A percentile compares a stretch with the other conserved stretches of the same genome.
Evolutionary conservation across 352 stramenopile genomes (phyloP).

Genomic region (Pythium rishiriense): DNA sequence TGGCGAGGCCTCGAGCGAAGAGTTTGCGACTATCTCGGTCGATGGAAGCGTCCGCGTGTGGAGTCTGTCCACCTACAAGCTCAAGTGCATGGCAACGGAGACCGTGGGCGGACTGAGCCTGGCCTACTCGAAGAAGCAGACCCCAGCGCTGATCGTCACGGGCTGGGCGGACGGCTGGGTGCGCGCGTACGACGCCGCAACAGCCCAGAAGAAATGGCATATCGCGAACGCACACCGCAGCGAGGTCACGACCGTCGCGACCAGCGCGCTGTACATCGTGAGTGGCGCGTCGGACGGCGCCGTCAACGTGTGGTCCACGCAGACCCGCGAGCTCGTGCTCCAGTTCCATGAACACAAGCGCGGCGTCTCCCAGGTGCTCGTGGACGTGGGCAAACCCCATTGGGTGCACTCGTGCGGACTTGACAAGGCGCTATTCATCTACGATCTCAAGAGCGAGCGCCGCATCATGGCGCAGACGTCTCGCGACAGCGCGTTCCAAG

Average conservation of each 20-base stretch:
- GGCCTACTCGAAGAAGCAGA: conserved; percentile 35
- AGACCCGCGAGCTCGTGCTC: conserved; percentile 85
- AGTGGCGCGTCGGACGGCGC: conserved; percentile 82
- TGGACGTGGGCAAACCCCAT: conserved; percentile 78
- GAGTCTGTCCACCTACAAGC: conserved; percentile 64
- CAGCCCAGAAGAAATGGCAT: conserved; percentile 73
- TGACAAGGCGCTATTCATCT: conserved; percentile 90
- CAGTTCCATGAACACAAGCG: conserved; percentile 92
- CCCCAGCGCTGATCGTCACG: conserved; percentile 41
- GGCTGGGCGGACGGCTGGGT: conserved; percentile 80
- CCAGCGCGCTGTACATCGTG: conserved; percentile 72
- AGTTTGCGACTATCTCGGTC: conserved; percentile 69
- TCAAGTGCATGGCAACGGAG: conserved; percentile 69
- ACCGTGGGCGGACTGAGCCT: conserved; percentile 51
- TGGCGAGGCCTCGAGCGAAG: conserved; percentile 44
- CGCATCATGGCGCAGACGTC: conserved; percentile 82
- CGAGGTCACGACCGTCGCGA: conserved; percentile 70
- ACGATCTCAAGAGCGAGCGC: conserved; percentile 88
- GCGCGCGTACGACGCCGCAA: conserved; percentile 54
- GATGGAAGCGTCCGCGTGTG: conserved; percentile 73
- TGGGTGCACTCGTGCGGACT: conserved; percentile 85
- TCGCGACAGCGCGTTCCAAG: conserved; percentile 72
- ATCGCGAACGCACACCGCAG: conserved; percentile 87
- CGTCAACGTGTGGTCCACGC: conserved; percentile 87
- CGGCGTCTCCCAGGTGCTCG: conserved; percentile 70